Evolutionary conservation across 768 basidiomycete genomes (phyloP), one percentile per base, ranked within the genome.

Genomic region (Russula ochroleuca): DNA sequence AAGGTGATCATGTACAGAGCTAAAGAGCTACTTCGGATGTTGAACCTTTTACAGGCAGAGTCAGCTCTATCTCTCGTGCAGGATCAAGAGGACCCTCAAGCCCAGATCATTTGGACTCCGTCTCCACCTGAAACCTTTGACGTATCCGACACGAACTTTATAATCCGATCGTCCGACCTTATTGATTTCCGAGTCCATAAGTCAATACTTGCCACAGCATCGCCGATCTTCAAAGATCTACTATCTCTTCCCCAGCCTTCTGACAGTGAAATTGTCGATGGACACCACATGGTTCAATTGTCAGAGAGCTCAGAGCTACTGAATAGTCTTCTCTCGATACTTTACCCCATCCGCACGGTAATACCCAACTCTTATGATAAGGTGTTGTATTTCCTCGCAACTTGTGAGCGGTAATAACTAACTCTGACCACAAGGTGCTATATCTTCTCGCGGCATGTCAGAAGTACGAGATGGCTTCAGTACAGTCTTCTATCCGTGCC

Each of bases 211-310:
- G 23, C 47, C 38, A 19, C 28, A 1, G 28, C 56, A 7, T 67
- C 66, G 0, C 51, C 35, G 15, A 31, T 62, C 28, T 67, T 67
- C 38, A 33, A 14, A 3, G 65, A 60, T 60, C 23, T 67, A 60
- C 41, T 67, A 35, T 61, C 65, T 13, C 65, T 62, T 25, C 59
- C 67, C n/a, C 53, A 57, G 3, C 40, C 58, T n/a, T 15, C 56
- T 8, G 11, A 57, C 7, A 11, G 45, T 45, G 31, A 47, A 5
- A 9, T 23, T 2, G 17, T 48, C 3, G 41, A 62, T 11, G 60
- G 40, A 5, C 45, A 62, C 3, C 49, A 54, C 4, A 33, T 61
- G 13, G 5, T 65, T 38, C 40, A n/a, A 23, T 5, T 65, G 21
- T 43, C 64, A 0, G 64, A 65, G 23, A 31, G 56, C 3, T 41